Base-by-base conservation (phyloP, 148 eudicot genomes). In the Vaccinium macrocarpon region DNA sequence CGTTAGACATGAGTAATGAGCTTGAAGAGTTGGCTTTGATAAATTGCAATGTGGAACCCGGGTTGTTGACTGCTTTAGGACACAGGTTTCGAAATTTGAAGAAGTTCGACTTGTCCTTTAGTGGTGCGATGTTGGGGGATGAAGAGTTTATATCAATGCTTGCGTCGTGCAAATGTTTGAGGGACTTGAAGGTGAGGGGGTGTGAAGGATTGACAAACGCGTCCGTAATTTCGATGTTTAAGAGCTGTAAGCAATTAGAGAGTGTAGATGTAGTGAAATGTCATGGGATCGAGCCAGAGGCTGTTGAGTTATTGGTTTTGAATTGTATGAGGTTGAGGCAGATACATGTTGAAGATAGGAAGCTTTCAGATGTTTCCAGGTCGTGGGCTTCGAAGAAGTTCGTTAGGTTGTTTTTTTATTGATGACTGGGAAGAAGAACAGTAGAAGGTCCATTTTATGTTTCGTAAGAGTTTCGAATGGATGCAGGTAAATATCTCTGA, bases 21-120 rank as follows among this genome's bases (percentile, higher is more conserved):
- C 89, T 92, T 68, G 88, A 86, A 42, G 95, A 92, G 70, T 74
- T 92, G 73, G 89, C 88, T 15, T 70, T 92, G 81, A 84, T 89
- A 18, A 90, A 88, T 32, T 91, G 92, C 49, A 93, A 92, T 66
- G 90, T 89, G 6, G 89, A 91, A 55, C 82, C 87, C 0, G 93
- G 93, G 23, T 74, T 92, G 50, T 57, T 92, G 81, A 71, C 91
- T 11, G 83, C 86, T 2, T 81, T 91, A 38, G 95, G 92, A 4
- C 93, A 92, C 82, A 86, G 80, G 84, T 82, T 90, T 83, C 88
- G 73, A 77, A 52, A 49, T 11, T 72, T 92, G 84, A 90, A 72
- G 85, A 91, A 27, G 46, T 56, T 91, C 49, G 92, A 91, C 68
- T 78, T 92, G 89, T 91, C 95, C 27, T 85, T 90, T 71, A 92